Base-by-base conservation (phyloP, 2,329 filamentous ascomycete species). In the Cytospora piceae region DNA sequence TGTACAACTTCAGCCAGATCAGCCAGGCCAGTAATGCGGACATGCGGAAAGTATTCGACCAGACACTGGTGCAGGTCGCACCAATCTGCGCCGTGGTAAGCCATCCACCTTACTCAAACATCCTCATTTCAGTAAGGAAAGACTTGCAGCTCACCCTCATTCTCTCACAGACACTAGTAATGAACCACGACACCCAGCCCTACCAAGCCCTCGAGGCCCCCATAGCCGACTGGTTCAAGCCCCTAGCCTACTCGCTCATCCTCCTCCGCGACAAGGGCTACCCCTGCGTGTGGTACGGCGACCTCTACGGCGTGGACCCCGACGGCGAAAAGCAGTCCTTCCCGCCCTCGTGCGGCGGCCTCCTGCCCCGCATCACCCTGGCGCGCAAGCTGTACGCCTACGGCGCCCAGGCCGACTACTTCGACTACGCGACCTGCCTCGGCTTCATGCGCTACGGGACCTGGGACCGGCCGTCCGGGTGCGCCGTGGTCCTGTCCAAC, bases 221-320 rank as follows among this genome's bases (percentile, higher is more conserved):
- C 1, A 85, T 93, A 51, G 82, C 86, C 63, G 80, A 82, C 31
- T 88, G 85, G 77, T 90, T 93, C 79, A 91, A 91, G 74, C 84
- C 88, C 0, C 80, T 92, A 20, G 90, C 89, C 15, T 92, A 93
- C 74, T 79, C 88, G 0, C 81, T 93, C 54, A 91, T 92, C 63
- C 83, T 93, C 1, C 84, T 93, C 31, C 83, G 87, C 32, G 73
- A 79, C 54, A 78, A 84, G 24, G 88, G 88, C 27, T 85, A 87
- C 66, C 89, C 90, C 0, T 90, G 87, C 71, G 77, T 90, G 39
- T 92, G 90, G 76, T 92, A 89, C 74, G 89, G 89, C 39, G 89
- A 92, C 71, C 75, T 91, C 2, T 91, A 90, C 75, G 88, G 88
- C 27, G 85, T 87, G 66, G 60, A 63, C 37, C 60, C 60, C 0